A percentile compares a stretch with the other conserved stretches of the same genome.
Conservation (phyloP, 2,329 filamentous ascomycete species). For the Allantophomopsis lycopodina region DNA sequence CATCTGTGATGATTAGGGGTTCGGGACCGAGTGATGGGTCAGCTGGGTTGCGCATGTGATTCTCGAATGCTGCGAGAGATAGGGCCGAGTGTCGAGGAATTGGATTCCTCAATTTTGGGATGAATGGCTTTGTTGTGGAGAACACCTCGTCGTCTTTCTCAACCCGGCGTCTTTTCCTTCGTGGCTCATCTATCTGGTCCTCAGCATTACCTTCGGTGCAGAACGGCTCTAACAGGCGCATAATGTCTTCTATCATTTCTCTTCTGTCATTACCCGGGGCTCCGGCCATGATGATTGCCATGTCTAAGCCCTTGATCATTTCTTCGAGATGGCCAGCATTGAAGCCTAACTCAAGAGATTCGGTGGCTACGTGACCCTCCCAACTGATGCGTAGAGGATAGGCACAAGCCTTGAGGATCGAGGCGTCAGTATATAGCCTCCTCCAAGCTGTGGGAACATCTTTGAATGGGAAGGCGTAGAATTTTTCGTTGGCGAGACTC, state of each 20-base stretch:
- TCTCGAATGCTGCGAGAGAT: slow-evolving; percentile 45
- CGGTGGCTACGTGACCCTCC: slow-evolving; percentile 4
- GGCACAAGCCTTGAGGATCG: slow-evolving; percentile 44
- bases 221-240: slow-evolving; percentile 48
- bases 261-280: slow-evolving; percentile 3
- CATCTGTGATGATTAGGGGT: slow-evolving; percentile 57
- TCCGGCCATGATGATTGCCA: slow-evolving; percentile 18
- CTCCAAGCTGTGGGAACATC: slow-evolving; percentile 57
- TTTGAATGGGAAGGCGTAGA: slow-evolving; percentile 57
- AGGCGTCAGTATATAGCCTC: slow-evolving; percentile 56
- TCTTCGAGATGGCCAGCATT: slow-evolving; percentile 8
- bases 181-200: background rate
- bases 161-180: slow-evolving; percentile 10
- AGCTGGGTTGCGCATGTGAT: slow-evolving; percentile 34
- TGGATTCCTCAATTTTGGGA: slow-evolving; percentile 25
- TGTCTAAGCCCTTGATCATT: slow-evolving; percentile 16
- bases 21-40: slow-evolving; percentile 25
- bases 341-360: background rate
- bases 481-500: slow-evolving; percentile 45
- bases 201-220: background rate
- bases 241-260: slow-evolving; percentile 34
- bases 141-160: slow-evolving; percentile 6
- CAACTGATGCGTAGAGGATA: slow-evolving; percentile 12
- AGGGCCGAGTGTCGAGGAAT: slow-evolving; percentile 28
- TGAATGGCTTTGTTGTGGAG: slow-evolving; percentile 17